phyloP scores from a whole-genome alignment of 495 filamentous ascomycete species.

The Aspergillus bridgeri region DNA sequence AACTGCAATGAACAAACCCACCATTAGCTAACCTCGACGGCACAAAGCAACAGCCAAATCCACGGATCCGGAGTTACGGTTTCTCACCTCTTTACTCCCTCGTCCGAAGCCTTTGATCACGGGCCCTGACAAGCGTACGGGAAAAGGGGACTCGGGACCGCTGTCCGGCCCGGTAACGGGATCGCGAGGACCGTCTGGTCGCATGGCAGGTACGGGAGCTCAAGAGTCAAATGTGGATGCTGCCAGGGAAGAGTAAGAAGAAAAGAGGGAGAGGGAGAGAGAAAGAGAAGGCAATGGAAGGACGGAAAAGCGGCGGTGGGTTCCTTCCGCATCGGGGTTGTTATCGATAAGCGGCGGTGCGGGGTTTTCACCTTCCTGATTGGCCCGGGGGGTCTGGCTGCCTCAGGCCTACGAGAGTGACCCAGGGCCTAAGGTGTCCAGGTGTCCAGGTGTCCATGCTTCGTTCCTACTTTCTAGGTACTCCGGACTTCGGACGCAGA shows the following conservation, averaged over 20 bases:
- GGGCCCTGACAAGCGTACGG: constrained; percentile 72
- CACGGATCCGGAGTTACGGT: background rate
- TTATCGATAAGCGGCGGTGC: background rate
- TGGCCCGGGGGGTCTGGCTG: background rate
- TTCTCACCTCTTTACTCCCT: constrained; percentile 74
- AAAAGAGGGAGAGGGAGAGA: background rate
- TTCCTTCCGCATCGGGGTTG: background rate
- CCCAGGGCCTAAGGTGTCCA: too few relatives aligned
- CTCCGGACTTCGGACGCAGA: too few relatives aligned
- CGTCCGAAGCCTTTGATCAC: constrained; percentile 93
- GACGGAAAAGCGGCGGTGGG: background rate
- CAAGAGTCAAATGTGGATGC: background rate
- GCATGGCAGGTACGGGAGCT: constrained; percentile 23
- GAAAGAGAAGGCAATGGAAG: constrained; percentile 2
- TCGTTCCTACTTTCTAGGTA: too few relatives aligned
- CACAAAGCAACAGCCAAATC: background rate
- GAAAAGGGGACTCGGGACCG: constrained; percentile 76
- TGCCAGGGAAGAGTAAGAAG: background rate
- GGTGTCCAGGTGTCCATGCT: too few relatives aligned
- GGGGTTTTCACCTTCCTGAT: background rate
- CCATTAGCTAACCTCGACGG: constrained; percentile 7
- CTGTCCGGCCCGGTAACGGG: constrained; percentile 62
- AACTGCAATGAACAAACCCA: constrained; percentile 47
- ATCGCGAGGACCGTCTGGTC: constrained; percentile 49
- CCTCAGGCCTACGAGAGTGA: background rate